A percentile compares a stretch with the other conserved stretches of the same genome.
These are phyloP conservation scores for Bertia moriformis DNA, from an alignment of 2,329 filamentous ascomycete genomes.

Conservation along the genomic window DNA sequence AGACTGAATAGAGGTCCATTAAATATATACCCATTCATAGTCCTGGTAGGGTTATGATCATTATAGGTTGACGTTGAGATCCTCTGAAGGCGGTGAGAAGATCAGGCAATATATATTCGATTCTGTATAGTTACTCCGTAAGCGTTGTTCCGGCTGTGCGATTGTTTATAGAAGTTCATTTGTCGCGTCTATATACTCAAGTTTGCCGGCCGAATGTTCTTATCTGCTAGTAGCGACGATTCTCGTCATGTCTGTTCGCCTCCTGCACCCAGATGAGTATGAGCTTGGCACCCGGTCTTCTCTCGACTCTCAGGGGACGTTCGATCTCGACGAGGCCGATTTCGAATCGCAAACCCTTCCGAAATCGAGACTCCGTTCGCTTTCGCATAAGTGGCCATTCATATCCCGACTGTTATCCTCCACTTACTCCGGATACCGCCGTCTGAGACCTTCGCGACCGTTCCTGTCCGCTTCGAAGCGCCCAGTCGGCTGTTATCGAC, in stretches of 20 bases:
- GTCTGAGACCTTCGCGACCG: constrained; percentile 11
- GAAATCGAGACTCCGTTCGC: constrained; percentile 11
- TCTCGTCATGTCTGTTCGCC: constrained; percentile 16
- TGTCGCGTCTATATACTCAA: too few species aligned
- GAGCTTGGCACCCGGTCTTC: constrained; percentile 21
- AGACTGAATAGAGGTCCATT: too few species aligned
- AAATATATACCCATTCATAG: too few species aligned
- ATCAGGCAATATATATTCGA: too few species aligned
- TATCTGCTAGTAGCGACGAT: not conserved
- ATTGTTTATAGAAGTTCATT: too few species aligned
- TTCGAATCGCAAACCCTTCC: constrained; percentile 19
- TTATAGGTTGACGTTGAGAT: too few species aligned
- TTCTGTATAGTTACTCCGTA: too few species aligned
- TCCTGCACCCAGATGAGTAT: constrained; percentile 22
- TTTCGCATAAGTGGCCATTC: constrained; percentile 9
- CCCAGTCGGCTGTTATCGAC: constrained; percentile 10
- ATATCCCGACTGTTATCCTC: constrained; percentile 12
- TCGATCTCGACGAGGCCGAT: constrained; percentile 23
- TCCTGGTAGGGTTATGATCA: too few species aligned
- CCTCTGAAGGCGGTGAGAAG: too few species aligned
- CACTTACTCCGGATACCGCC: constrained; percentile 13
- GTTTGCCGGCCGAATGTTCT: not conserved
- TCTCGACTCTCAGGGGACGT: constrained; percentile 19
- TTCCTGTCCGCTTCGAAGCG: constrained; percentile 9
- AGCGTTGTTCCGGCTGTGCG: too few species aligned